Conservation (phyloP, 495 filamentous ascomycete species). For the Penicillium malachiteum region DNA sequence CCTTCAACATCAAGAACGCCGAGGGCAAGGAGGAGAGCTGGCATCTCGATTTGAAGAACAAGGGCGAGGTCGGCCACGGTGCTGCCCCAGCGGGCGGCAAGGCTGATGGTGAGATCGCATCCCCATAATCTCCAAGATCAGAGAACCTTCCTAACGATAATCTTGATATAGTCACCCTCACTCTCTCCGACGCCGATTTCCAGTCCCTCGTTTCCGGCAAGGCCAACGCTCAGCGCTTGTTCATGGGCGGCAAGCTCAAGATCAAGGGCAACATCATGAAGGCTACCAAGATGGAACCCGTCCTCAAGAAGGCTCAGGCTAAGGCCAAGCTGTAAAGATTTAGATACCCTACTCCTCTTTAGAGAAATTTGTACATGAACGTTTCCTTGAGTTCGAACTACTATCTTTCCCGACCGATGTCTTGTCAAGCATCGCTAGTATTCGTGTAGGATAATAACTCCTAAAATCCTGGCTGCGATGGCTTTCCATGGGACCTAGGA, state of each 20-base stretch:
- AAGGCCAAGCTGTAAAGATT: constrained; percentile 77
- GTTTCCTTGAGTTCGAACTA: not conserved
- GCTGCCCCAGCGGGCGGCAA: constrained; percentile 65
- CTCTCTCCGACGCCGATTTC: constrained; percentile 85
- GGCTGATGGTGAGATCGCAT: constrained; percentile 65
- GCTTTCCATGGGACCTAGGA: too few species aligned
- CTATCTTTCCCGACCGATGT: not conserved
- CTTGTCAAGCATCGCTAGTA: not conserved
- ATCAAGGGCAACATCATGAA: constrained; percentile 98
- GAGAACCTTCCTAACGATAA: not conserved
- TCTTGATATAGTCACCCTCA: constrained; percentile 66
- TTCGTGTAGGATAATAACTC: not conserved
- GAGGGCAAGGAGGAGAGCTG: constrained; percentile 76
- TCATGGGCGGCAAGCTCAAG: constrained; percentile 97
- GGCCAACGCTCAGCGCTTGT: constrained; percentile 90
- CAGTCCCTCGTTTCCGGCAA: constrained; percentile 77
- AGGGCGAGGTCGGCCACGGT: constrained; percentile 78
- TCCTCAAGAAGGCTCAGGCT: constrained; percentile 84
- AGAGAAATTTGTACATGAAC: constrained; percentile 16
- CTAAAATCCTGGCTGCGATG: too few species aligned
- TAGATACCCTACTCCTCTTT: constrained; percentile 30
- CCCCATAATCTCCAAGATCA: too few species aligned
- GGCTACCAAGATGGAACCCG: constrained; percentile 93
- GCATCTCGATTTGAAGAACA: constrained; percentile 94
- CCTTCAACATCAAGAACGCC: constrained; percentile 88